Percentiles rank a stretch among this genome's conserved stretches.
These are phyloP conservation scores for Nyctanthes arbortristis DNA, from an alignment of 257 asterid species.

Conservation along the genomic window DNA sequence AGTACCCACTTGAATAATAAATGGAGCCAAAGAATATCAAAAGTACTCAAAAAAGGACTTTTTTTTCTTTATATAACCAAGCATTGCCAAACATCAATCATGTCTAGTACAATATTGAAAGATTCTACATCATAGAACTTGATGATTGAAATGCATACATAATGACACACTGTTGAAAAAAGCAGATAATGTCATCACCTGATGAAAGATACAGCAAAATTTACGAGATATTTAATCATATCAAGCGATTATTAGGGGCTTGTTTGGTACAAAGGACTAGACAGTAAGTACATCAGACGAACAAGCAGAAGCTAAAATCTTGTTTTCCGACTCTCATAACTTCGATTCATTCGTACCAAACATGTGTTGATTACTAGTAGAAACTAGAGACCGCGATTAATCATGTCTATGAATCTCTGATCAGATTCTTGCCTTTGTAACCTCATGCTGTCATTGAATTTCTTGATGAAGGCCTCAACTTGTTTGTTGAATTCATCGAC, in stretches of 20 bases:
- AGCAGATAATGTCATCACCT: neutral
- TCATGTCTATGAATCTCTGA: constrained; percentile 46
- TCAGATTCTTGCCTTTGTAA: constrained; percentile 66
- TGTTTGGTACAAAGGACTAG: neutral
- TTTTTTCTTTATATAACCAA: neutral
- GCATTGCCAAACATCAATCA: neutral
- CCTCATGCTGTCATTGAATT: constrained; percentile 47
- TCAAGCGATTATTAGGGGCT: neutral
- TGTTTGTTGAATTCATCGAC: constrained; percentile 50
- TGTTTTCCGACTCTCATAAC: neutral
- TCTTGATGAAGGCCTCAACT: constrained; percentile 59
- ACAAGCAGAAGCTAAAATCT: neutral
- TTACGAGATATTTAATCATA: neutral
- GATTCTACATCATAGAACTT: neutral
- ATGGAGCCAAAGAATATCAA: neutral
- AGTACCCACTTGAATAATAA: neutral
- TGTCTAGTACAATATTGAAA: neutral
- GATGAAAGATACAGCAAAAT: neutral
- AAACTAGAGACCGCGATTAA: constrained; percentile 24
- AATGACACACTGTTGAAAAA: neutral
- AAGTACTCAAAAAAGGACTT: neutral
- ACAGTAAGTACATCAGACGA: neutral
- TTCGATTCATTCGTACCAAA: no score
- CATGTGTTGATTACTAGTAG: neutral
- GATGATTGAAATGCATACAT: neutral